These are phyloP conservation scores for Pyricularia pennisetigena DNA, from an alignment of 2,329 filamentous ascomycete species.

Conservation along the genomic window DNA sequence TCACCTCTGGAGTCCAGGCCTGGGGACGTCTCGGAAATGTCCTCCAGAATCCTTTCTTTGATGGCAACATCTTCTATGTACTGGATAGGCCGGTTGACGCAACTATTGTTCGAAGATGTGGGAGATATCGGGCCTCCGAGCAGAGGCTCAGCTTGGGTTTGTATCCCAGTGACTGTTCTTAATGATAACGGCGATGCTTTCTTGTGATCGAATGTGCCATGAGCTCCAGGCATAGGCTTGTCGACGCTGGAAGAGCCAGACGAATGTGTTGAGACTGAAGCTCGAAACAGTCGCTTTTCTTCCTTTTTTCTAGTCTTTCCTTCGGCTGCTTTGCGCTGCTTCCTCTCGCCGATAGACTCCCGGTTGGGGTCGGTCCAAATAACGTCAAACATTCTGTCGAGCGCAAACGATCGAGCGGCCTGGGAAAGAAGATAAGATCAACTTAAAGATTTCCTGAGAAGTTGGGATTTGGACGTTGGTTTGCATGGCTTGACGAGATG, in stretches of 20 bases:
- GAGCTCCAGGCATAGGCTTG: neutral
- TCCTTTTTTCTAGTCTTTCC: constrained; percentile 15
- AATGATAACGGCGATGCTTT: neutral
- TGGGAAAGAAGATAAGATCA: neutral
- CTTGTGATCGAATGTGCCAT: neutral
- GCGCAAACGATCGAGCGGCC: constrained; percentile 7
- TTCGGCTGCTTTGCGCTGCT: constrained; percentile 36
- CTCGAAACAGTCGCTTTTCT: constrained; percentile 9
- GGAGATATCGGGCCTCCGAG: neutral
- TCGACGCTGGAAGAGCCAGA: neutral
- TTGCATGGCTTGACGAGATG: neutral
- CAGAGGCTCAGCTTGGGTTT: neutral
- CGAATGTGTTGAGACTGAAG: neutral
- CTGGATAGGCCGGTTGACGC: neutral
- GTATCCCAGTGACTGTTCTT: neutral
- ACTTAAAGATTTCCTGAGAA: neutral
- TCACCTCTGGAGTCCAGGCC: constrained; percentile 24
- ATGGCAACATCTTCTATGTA: neutral
- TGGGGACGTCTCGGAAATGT: constrained; percentile 1
- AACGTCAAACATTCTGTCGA: constrained; percentile 44
- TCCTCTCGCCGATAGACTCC: constrained; percentile 42
- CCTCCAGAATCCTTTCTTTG: constrained; percentile 3
- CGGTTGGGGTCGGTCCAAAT: constrained; percentile 46
- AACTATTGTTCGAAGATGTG: neutral
- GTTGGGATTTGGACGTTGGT: neutral